Evolutionary conservation across 164 flowering plant genomes (phyloP).

Genomic region (Brasenia schreberi): DNA sequence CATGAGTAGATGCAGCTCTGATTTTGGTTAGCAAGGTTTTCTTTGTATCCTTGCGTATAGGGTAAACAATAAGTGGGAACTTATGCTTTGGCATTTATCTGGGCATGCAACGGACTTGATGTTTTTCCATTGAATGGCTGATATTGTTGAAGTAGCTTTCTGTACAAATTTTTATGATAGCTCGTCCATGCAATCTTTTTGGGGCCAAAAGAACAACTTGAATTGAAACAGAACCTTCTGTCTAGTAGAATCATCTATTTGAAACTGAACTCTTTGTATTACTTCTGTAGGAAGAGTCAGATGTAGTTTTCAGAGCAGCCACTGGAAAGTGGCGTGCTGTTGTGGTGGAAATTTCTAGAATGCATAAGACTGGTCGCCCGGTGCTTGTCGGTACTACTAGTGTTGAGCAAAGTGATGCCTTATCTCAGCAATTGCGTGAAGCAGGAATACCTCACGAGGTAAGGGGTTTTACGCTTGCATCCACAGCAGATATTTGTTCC

Average conservation of each 20-base stretch:
- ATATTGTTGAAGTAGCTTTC: neutral
- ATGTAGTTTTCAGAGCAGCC: constrained; percentile 82
- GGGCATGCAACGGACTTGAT: too few relatives aligned
- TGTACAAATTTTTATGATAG: neutral
- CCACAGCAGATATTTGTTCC: neutral
- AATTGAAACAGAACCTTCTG: too few relatives aligned
- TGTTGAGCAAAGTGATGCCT: constrained; percentile 90
- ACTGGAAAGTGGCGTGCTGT: constrained; percentile 93
- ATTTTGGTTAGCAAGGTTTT: too few relatives aligned
- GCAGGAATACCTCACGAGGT: constrained; percentile 97
- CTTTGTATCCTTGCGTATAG: too few relatives aligned
- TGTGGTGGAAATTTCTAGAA: constrained; percentile 90
- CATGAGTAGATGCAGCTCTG: too few relatives aligned
- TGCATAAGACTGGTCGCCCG: constrained; percentile 95
- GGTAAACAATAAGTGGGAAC: too few relatives aligned
- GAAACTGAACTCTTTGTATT: neutral
- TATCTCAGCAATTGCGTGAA: constrained; percentile 71
- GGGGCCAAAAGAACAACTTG: too few relatives aligned
- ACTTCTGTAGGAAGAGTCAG: constrained; percentile 78
- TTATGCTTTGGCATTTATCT: too few relatives aligned
- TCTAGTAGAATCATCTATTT: too few relatives aligned
- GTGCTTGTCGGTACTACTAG: constrained; percentile 99
- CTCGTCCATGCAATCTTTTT: too few relatives aligned
- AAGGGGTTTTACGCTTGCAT: constrained; percentile 1
- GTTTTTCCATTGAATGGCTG: neutral